Base-by-base conservation (phyloP, 1,284 basidiomycete genomes). In the Cystobasidium sp. region DNA sequence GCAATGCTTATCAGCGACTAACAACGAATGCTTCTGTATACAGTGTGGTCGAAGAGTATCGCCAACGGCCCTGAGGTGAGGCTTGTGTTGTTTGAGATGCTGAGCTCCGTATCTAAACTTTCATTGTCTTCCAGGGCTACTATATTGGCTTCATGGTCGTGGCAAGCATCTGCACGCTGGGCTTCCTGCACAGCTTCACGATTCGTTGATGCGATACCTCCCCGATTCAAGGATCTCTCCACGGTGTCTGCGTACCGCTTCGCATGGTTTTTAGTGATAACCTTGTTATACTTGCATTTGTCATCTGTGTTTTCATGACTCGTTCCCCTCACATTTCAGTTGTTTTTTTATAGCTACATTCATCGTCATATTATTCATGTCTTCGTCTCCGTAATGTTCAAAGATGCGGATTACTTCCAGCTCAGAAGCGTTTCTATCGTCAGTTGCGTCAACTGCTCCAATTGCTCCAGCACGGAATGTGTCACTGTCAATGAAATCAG, bases 11-110 rank as follows among this genome's bases (percentile, higher is more conserved):
- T 7, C 59, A 16, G 63, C 41, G 46, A 18, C 61, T 53, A 10
- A 24, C 31, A 2, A 51, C 75, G 49, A 74, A 71, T 56, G 43
- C 12, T 59, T 6, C 3, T 74, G 77, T 1, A 59, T 73, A 22
- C 24, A 66, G 66, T 80, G 6, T 80, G 80, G 75, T 76, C 78
- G 6, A 75, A 74, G 1, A 77, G 75, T 43, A 81, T 81, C 59
- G 71, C 75, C 0, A 76, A 79, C 56, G 78, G 78, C 8, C 77
- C 78, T 7, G 75, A 20, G 77, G 75, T 70, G 74, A 76, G 6
- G 74, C 77, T 52, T 76, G 14, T 73, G 55, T 77, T 75, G 61
- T 62, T 77, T n/a, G 59, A 73, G 9, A 77, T 76, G 0, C 6
- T 31, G 43, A 31, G 22, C 22, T 24, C 16, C 37, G 66, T 46